A percentile compares a stretch with the other conserved stretches of the same genome.
Conservation (phyloP, 495 filamentous ascomycete species). For the Endocarpon pusillum region DNA sequence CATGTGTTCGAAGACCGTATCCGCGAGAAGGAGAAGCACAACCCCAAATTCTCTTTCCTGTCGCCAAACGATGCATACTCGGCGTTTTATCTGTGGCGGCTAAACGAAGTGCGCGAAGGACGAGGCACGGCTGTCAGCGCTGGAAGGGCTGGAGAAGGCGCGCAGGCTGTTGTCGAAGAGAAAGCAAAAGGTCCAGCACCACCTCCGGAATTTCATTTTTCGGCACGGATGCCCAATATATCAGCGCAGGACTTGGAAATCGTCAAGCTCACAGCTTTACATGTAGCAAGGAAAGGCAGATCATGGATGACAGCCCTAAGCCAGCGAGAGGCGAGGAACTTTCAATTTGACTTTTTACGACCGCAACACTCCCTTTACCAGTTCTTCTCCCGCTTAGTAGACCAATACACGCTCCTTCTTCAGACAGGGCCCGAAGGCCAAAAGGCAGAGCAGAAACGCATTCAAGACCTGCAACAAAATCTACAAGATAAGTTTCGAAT, state of each 20-base stretch:
- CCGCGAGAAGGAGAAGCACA: slow-evolving; percentile 66
- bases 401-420: slow-evolving; percentile 82
- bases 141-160: slow-evolving; percentile 50
- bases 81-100: slow-evolving; percentile 78
- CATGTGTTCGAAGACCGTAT: slow-evolving; percentile 75
- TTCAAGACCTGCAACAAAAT: slow-evolving; percentile 62
- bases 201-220: slow-evolving; percentile 86
- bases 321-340: slow-evolving; percentile 78
- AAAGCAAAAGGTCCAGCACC: slow-evolving; percentile 69
- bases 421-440: slow-evolving; percentile 41
- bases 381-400: slow-evolving; percentile 79
- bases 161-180: slow-evolving; percentile 35
- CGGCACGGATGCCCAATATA: slow-evolving; percentile 93
- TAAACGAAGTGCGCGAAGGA: slow-evolving; percentile 67
- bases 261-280: slow-evolving; percentile 74
- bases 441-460: slow-evolving; percentile 49
- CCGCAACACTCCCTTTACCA: slow-evolving; percentile 91
- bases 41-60: slow-evolving; percentile 85
- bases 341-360: slow-evolving; percentile 90
- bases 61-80: slow-evolving; percentile 68
- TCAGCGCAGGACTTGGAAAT: slow-evolving; percentile 90
- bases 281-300: slow-evolving; percentile 79
- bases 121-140: slow-evolving; percentile 66
- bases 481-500: slow-evolving; percentile 63
- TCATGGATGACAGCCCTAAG: slow-evolving; percentile 76